Base-by-base conservation (phyloP, 805 yeast species). In the Wickerhamiella nectarea region DNA sequence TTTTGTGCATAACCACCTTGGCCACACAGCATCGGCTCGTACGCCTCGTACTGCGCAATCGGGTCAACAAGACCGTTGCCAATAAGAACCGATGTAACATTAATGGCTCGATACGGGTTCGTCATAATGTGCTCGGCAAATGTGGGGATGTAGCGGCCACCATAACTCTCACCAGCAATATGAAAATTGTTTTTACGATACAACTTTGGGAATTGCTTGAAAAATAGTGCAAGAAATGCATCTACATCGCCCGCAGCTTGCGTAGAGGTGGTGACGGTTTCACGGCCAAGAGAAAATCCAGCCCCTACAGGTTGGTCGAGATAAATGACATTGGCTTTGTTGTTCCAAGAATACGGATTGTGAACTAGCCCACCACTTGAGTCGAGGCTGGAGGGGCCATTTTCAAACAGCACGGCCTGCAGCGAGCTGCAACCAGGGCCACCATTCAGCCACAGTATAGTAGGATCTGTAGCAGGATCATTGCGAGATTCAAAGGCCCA, bases 391-490 rank as follows among this genome's bases (percentile, higher is more conserved):
- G 94, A 73, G 4, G 96, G 94, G 20, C 97, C 97, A 56, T 86
- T 71, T 61, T 89, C 97, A 56, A 87, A 85, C 54, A 89, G 75
- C 46, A 87, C 67, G 7, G 96, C 96, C 26, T 93, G 83, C 58
- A 85, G 65, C 1, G 95, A 83, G 0, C 95, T 83, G 59, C 96
- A 87, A 10, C 96, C 96, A 29, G 96, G 96, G 4, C 96, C 95
- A 51, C 96, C 96, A 58, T 87, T 87, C 54, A 87, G 68, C 97
- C 95, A 86, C 52, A 89, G 68, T 44, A 89, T 71, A 18, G 86
- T 71, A 1, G 96, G 96, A 62, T 89, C 96, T 43, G 68, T 82
- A 43, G 61, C 64, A 3, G 96, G 96, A 60, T 84, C 85, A 56
- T 78, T 78, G 66, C 95, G 76, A 42, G 93, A 80, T 63, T 87